Evolutionary conservation across 768 basidiomycete genomes (phyloP), one percentile per base, ranked within the genome.

Genomic region (Tylopilus rubrobrunneus): DNA sequence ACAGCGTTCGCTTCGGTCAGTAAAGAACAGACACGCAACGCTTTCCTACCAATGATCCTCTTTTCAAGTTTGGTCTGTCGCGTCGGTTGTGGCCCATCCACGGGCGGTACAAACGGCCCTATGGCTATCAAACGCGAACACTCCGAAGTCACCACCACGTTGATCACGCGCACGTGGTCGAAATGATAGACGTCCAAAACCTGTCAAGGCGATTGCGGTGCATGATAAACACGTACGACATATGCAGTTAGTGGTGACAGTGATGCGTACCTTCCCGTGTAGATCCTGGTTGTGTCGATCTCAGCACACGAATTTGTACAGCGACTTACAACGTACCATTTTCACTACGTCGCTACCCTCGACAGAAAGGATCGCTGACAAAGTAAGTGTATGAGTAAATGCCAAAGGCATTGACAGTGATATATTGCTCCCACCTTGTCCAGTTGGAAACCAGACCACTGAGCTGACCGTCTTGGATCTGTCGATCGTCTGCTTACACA

Each of bases 81-180:
- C 7, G 72, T 78, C 5, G 80, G 80, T 28, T 78, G 75, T 9
- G 76, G 66, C 5, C 76, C 74, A 44, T 76, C 66, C 1, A 61
- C 52, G 1, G 76, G 75, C 1, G 74, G 67, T 29, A 74, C 62
- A 9, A 78, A 63, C 5, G 76, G 78, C 4, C 75, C 80, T 29
- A 81, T 76, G 37, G 71, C 76, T 27, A 81, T 67, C 63, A 81
- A 64, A 12, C 80, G 71, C 45, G 71, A 62, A 40, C 67, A 63
- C 55, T 81, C 78, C 34, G 72, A 66, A 6, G 79, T 79, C 10
- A 81, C 72, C 12, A 75, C 75, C 39, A 81, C 75, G 43, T 80
- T 79, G 64, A 78, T 78, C 48, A 82, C 58, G 29, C 68, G 64
- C 61, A 81, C 67, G 14, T 76, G 69, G 12, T 72, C 72, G 31